A percentile compares a stretch with the other conserved stretches of the same genome.
phyloP scores from a whole-genome alignment of 331 rosid genomes.

The Phaseolus coccineus region DNA sequence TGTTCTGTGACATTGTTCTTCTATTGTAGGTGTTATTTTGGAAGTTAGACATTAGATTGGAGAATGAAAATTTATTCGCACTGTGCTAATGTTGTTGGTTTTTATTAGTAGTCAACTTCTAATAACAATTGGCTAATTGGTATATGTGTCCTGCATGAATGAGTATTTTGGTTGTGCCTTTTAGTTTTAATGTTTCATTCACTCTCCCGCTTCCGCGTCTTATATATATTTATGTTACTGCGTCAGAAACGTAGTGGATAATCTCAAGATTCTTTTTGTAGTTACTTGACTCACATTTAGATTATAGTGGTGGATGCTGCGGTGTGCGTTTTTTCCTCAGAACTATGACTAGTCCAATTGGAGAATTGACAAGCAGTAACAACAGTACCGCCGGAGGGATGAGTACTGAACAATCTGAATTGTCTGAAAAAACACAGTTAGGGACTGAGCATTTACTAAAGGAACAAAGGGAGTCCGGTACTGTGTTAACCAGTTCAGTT shows the following conservation, averaged over 20 bases:
- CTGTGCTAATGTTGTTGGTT: background rate
- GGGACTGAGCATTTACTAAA: conserved; percentile 51
- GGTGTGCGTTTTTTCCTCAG: conserved; percentile 41
- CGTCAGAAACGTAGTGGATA: background rate
- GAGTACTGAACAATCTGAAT: conserved; percentile 52
- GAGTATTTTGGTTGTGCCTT: conserved; percentile 36
- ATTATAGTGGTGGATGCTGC: conserved; percentile 55
- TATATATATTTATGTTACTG: conserved; percentile 1
- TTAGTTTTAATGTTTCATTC: conserved; percentile 26
- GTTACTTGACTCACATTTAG: conserved; percentile 36
- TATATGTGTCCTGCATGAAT: conserved; percentile 23
- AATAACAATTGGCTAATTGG: background rate
- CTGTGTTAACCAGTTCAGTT: conserved; percentile 34
- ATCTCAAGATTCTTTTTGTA: conserved; percentile 36
- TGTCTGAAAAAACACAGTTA: conserved; percentile 46
- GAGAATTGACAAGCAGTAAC: conserved; percentile 40
- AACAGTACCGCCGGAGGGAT: conserved; percentile 41
- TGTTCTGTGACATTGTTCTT: background rate
- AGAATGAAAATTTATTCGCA: background rate
- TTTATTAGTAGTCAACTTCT: conserved; percentile 10
- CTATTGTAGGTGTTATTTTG: background rate
- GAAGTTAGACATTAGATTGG: background rate
- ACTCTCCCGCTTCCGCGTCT: background rate
- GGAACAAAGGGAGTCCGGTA: conserved; percentile 42
- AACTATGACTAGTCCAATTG: conserved; percentile 45